phyloP scores from a whole-genome alignment of 345 rosid genomes.

The Salix exigua region DNA sequence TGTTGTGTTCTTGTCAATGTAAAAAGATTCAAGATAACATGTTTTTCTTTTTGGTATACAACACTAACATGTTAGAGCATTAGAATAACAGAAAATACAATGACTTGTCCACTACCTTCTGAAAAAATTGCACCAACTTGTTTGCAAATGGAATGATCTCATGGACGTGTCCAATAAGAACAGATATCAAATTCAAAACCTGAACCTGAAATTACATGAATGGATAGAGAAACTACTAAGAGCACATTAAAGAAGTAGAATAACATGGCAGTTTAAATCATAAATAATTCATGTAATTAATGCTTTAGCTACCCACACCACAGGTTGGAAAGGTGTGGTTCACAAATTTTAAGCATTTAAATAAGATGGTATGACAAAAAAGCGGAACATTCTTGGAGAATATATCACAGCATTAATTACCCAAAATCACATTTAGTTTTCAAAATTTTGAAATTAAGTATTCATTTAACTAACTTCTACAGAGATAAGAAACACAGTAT shows the following conservation, averaged over 20 bases:
- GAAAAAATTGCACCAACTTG: slow-evolving; percentile 82
- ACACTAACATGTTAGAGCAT: neutral
- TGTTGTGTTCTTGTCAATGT: neutral
- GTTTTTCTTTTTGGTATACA: neutral
- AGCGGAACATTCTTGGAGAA: neutral
- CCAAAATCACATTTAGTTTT: too few species aligned
- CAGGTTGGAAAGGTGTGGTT: neutral
- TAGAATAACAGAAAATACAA: slow-evolving; percentile 5
- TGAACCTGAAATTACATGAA: slow-evolving; percentile 66
- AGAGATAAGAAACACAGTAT: too few species aligned
- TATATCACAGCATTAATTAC: neutral
- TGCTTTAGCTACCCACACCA: neutral
- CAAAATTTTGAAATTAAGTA: too few species aligned
- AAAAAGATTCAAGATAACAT: neutral
- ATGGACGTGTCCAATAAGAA: slow-evolving; percentile 70
- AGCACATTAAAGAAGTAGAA: neutral
- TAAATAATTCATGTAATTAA: neutral
- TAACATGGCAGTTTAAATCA: neutral
- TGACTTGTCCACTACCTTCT: slow-evolving; percentile 45
- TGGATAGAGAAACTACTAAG: neutral
- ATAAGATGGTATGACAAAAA: neutral
- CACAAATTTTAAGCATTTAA: neutral
- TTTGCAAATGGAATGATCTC: slow-evolving; percentile 72
- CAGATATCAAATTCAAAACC: slow-evolving; percentile 82
- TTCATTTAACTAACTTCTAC: too few species aligned